These are phyloP conservation scores for Backusella tuberculispora DNA, from an alignment of 192 early-diverging fungal species.

Conservation along the genomic window DNA sequence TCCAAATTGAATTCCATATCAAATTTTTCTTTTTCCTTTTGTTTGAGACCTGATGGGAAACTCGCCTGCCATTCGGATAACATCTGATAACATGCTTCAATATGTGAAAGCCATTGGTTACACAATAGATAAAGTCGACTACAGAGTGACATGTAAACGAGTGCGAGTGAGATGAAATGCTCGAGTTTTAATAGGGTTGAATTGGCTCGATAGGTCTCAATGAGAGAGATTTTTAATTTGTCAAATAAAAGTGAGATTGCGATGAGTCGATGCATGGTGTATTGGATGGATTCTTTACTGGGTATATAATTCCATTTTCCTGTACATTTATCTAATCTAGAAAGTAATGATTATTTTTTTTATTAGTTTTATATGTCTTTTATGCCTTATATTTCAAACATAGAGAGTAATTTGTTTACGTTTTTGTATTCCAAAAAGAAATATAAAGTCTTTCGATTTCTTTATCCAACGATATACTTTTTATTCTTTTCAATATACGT, in stretches of 20 bases:
- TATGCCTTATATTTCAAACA: background rate
- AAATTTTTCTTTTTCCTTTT: background rate
- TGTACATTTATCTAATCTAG: constrained; percentile 19
- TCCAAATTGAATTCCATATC: background rate
- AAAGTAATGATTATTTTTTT: background rate
- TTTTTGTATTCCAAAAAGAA: constrained; percentile 30
- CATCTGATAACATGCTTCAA: constrained; percentile 31
- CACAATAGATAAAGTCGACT: constrained; percentile 16
- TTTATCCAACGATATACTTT: constrained; percentile 19
- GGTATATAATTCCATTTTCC: constrained; percentile 26
- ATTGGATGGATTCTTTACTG: constrained; percentile 26
- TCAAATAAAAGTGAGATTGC: constrained; percentile 29
- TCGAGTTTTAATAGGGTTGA: constrained; percentile 27
- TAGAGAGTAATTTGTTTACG: constrained; percentile 3
- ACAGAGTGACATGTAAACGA: constrained; percentile 26
- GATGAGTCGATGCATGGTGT: constrained; percentile 33
- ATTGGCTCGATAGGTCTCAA: constrained; percentile 34
- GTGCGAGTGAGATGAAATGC: constrained; percentile 31
- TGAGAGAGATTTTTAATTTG: constrained; percentile 30
- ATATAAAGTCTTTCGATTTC: constrained; percentile 20
- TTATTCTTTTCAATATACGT: constrained; percentile 36
- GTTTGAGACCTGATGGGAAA: constrained; percentile 24
- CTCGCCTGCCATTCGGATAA: constrained; percentile 15
- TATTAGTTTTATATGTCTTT: background rate
- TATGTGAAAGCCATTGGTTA: background rate